Percentiles rank a stretch among this genome's conserved stretches.
Evolutionary conservation across 1,139 yeast species (phyloP).

Genomic region (Pichiaceae sp.): DNA sequence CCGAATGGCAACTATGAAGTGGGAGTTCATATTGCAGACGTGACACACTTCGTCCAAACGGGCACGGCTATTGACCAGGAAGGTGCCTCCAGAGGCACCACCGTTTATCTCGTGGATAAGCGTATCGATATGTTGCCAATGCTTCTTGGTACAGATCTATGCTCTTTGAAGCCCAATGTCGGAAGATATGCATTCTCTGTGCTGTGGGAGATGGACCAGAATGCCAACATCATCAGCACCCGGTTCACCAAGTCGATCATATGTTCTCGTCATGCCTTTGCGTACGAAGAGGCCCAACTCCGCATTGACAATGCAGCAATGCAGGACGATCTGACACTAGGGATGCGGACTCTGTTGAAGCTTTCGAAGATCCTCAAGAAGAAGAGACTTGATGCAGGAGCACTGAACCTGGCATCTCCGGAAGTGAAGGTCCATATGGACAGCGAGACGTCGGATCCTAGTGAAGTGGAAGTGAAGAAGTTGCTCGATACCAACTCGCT

Average conservation of each 20-base stretch:
- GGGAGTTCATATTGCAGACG: slow-evolving; percentile 99
- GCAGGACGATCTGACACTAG: slow-evolving; percentile 77
- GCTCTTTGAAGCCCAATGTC: slow-evolving; percentile 91
- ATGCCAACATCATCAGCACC: slow-evolving; percentile 80
- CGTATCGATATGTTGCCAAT: slow-evolving; percentile 98
- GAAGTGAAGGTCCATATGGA: slow-evolving; percentile 97
- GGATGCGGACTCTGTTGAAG: slow-evolving; percentile 74
- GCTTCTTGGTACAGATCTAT: slow-evolving; percentile 89
- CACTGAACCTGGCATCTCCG: slow-evolving; percentile 92
- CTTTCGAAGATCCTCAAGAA: slow-evolving; percentile 81
- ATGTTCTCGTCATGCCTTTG: slow-evolving; percentile 87
- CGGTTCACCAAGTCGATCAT: slow-evolving; percentile 84
- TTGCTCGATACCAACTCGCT: slow-evolving; percentile 85
- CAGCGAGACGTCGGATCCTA: slow-evolving; percentile 94
- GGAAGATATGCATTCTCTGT: slow-evolving; percentile 96
- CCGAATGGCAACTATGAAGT: slow-evolving; percentile 95
- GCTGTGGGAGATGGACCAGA: slow-evolving; percentile 84
- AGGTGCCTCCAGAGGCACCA: slow-evolving; percentile 96
- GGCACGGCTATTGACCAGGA: slow-evolving; percentile 89
- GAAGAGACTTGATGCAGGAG: slow-evolving; percentile 88
- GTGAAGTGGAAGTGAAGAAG: slow-evolving; percentile 88
- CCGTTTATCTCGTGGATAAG: slow-evolving; percentile 95
- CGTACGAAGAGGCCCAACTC: slow-evolving; percentile 87
- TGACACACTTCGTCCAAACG: slow-evolving; percentile 92
- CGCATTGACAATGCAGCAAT: slow-evolving; percentile 78